Conservation (phyloP, 441 rosid species). For the Dalechampia spathulata region DNA sequence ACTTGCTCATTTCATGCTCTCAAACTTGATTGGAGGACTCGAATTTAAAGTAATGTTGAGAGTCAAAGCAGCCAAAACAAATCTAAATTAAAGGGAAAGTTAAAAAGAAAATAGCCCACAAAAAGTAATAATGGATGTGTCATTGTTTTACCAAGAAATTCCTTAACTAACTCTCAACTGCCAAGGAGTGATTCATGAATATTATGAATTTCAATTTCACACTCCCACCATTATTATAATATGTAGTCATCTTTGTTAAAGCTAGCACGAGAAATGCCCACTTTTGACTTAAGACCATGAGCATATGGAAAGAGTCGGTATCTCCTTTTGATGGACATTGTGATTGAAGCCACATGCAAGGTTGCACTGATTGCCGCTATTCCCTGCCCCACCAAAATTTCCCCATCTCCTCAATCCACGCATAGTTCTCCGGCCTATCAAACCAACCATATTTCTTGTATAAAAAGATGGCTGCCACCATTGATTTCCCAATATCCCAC, state of each 20-base stretch:
- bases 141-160: neutral
- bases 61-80: too few relatives aligned
- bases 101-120: neutral
- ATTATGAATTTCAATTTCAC: conserved; percentile 9
- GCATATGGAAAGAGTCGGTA: neutral
- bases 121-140: neutral
- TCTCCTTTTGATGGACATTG: conserved; percentile 4
- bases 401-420: conserved; percentile 42
- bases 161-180: conserved; percentile 30
- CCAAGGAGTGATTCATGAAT: neutral
- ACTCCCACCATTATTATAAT: too few relatives aligned
- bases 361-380: conserved; percentile 14
- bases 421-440: conserved; percentile 28
- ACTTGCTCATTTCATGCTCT: too few relatives aligned
- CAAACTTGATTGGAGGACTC: too few relatives aligned
- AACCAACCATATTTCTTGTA: neutral
- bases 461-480: too few relatives aligned
- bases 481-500: too few relatives aligned
- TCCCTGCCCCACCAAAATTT: conserved; percentile 21
- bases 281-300: conserved; percentile 18
- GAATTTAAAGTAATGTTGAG: too few relatives aligned
- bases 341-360: conserved; percentile 24
- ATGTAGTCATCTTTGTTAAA: too few relatives aligned
- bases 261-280: neutral
- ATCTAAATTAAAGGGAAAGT: neutral